Percentiles rank a stretch among this genome's conserved stretches.
Conservation (phyloP, 371 early-diverging fungal species). For the Rhizopus delemar region DNA sequence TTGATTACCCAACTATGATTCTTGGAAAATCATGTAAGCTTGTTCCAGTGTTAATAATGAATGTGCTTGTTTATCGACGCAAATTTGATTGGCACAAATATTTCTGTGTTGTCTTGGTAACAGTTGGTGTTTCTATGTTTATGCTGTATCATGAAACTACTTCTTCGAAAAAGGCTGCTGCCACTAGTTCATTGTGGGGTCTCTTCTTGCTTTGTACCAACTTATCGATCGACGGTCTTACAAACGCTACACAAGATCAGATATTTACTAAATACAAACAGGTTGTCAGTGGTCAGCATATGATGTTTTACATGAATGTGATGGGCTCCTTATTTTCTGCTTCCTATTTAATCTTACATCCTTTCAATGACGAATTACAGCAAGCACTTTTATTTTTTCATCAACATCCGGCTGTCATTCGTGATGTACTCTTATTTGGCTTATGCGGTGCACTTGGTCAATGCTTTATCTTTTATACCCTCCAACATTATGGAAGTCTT, state of each 20-base stretch:
- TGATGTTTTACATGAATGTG: constrained; percentile 98
- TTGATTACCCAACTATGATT: constrained; percentile 97
- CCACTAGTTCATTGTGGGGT: constrained; percentile 70
- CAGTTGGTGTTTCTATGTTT: constrained; percentile 89
- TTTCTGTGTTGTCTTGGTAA: constrained; percentile 80
- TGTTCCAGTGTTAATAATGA: constrained; percentile 95
- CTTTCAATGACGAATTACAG: constrained; percentile 77
- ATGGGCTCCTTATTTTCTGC: constrained; percentile 73
- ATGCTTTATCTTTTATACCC: constrained; percentile 94
- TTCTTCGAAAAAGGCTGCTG: constrained; percentile 46
- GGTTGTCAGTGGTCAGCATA: constrained; percentile 79
- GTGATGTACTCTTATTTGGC: constrained; percentile 86
- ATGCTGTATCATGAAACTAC: constrained; percentile 79
- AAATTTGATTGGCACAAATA: constrained; percentile 85
- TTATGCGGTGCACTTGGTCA: constrained; percentile 96
- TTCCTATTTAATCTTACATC: constrained; percentile 66
- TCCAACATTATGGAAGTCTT: constrained; percentile 90
- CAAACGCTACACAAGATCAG: constrained; percentile 97
- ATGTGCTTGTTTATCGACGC: constrained; percentile 85
- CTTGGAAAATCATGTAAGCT: constrained; percentile 98
- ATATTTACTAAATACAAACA: constrained; percentile 76
- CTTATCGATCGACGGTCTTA: constrained; percentile 90
- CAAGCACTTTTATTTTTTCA: constrained; percentile 77
- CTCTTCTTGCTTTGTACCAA: constrained; percentile 81
- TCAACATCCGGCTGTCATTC: constrained; percentile 74